These are phyloP conservation scores for Penicillium paxilli DNA, from an alignment of 495 filamentous ascomycete species.

Conservation along the genomic window DNA sequence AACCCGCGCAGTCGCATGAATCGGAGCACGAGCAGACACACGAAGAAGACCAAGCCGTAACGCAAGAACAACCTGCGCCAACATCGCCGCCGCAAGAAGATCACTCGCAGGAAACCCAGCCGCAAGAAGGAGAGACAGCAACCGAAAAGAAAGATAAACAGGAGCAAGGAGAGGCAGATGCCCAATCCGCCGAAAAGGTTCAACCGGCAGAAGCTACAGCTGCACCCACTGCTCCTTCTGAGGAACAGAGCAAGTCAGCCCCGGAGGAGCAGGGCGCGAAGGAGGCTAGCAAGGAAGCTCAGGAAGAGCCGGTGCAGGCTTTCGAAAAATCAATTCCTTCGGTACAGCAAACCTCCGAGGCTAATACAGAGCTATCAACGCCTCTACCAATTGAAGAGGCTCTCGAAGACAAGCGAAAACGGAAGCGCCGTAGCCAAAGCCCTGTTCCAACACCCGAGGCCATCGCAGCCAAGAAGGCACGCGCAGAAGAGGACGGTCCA, in stretches of 20 bases:
- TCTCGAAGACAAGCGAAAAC: slow-evolving; percentile 63
- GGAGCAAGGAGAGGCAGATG: not conserved
- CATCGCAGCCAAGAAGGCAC: slow-evolving; percentile 46
- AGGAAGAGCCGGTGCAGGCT: slow-evolving; percentile 8
- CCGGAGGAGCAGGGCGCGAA: slow-evolving; percentile 28
- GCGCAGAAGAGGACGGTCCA: slow-evolving; percentile 32
- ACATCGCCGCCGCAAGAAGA: slow-evolving; percentile 7
- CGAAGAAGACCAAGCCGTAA: slow-evolving; percentile 3
- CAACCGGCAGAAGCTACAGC: slow-evolving; percentile 4
- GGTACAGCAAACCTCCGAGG: slow-evolving; percentile 21
- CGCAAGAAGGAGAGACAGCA: slow-evolving; percentile 4
- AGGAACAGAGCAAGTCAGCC: slow-evolving; percentile 5
- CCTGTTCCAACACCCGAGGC: slow-evolving; percentile 57
- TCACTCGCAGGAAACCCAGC: no score
- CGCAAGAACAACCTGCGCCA: slow-evolving; percentile 10
- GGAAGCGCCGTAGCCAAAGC: slow-evolving; percentile 72
- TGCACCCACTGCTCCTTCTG: not conserved
- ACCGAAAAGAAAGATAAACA: not conserved
- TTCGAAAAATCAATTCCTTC: slow-evolving; percentile 16
- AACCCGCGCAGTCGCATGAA: slow-evolving; percentile 16
- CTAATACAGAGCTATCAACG: slow-evolving; percentile 33
- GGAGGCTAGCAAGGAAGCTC: slow-evolving; percentile 9
- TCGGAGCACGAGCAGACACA: slow-evolving; percentile 3
- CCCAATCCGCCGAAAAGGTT: slow-evolving; percentile 2
- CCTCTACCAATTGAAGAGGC: slow-evolving; percentile 36